A percentile compares a stretch with the other conserved stretches of the same genome.
Evolutionary conservation across 1,139 yeast species (phyloP).

Genomic region (Yamadazyma sp.): DNA sequence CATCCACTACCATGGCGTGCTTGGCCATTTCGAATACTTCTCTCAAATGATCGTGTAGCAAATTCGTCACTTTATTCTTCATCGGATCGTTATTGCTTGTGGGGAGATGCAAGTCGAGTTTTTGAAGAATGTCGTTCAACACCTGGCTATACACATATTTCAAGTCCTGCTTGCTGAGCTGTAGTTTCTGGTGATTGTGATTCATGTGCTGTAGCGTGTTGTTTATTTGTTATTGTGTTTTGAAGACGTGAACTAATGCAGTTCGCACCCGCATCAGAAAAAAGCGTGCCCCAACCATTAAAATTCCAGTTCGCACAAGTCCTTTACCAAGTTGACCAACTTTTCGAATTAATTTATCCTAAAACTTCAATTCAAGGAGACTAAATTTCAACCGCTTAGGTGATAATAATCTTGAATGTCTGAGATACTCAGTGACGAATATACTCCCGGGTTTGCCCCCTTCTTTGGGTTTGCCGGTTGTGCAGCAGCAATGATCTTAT

Average conservation of each 20-base stretch:
- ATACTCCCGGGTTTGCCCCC: conserved; percentile 87
- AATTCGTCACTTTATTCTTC: conserved; percentile 41
- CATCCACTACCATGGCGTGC: conserved; percentile 52
- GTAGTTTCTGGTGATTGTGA: conserved; percentile 35
- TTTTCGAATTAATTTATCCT: neutral
- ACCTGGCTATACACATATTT: conserved; percentile 46
- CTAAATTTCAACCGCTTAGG: too few relatives aligned
- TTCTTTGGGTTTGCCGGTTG: conserved; percentile 96
- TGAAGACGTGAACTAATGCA: neutral
- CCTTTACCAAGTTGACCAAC: neutral
- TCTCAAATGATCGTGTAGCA: conserved; percentile 44
- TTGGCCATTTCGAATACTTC: conserved; percentile 54
- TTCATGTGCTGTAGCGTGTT: conserved; percentile 1
- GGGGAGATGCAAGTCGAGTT: conserved; percentile 51
- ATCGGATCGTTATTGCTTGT: conserved; percentile 45
- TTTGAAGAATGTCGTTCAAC: conserved; percentile 35
- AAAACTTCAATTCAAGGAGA: neutral
- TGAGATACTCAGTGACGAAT: conserved; percentile 47
- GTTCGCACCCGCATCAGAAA: neutral
- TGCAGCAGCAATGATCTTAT: conserved; percentile 85
- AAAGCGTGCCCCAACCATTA: neutral
- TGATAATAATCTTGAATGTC: conserved; percentile 22
- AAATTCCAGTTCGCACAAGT: conserved; percentile 1
- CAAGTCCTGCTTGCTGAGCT: conserved; percentile 51
- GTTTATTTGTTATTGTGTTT: neutral